phyloP scores from a whole-genome alignment of 2,329 filamentous ascomycete species.

The Aureobasidium melanogenum region DNA sequence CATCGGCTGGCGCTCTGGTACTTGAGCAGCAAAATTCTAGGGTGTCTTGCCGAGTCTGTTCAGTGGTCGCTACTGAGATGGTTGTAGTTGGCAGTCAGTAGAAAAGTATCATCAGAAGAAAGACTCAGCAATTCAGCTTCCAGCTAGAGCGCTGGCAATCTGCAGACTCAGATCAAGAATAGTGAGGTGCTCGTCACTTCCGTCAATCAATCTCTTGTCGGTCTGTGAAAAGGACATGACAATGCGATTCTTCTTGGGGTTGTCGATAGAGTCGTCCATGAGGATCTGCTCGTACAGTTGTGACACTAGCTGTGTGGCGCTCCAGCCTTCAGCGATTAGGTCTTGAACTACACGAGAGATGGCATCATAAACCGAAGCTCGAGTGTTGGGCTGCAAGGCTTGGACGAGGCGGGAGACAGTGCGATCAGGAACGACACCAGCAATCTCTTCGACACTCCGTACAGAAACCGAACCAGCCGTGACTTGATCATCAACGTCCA shows the following conservation, averaged over 20 bases:
- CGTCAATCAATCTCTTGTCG: slow-evolving; percentile 90
- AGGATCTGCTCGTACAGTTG: slow-evolving; percentile 81
- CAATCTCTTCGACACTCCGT: slow-evolving; percentile 83
- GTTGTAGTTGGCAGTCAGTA: not conserved
- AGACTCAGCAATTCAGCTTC: not conserved
- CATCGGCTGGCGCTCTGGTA: not conserved
- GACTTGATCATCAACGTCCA: slow-evolving; percentile 34
- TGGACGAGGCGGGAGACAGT: slow-evolving; percentile 63
- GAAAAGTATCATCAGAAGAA: not conserved
- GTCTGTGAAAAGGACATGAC: slow-evolving; percentile 84
- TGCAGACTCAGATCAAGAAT: slow-evolving; percentile 78
- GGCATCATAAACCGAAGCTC: slow-evolving; percentile 57
- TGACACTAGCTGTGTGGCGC: slow-evolving; percentile 74
- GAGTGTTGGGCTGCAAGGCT: slow-evolving; percentile 65
- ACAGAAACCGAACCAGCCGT: slow-evolving; percentile 54
- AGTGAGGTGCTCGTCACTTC: slow-evolving; percentile 87
- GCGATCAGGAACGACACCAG: slow-evolving; percentile 75
- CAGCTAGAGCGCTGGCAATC: slow-evolving; percentile 37
- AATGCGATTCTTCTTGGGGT: slow-evolving; percentile 84
- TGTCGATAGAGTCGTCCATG: slow-evolving; percentile 63
- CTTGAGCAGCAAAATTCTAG: not conserved
- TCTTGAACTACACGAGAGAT: slow-evolving; percentile 77
- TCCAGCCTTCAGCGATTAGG: slow-evolving; percentile 95
- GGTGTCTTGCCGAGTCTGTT: not conserved
- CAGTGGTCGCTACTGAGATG: not conserved